phyloP scores from a whole-genome alignment of 768 basidiomycete genomes.

The Russula olivacea region DNA sequence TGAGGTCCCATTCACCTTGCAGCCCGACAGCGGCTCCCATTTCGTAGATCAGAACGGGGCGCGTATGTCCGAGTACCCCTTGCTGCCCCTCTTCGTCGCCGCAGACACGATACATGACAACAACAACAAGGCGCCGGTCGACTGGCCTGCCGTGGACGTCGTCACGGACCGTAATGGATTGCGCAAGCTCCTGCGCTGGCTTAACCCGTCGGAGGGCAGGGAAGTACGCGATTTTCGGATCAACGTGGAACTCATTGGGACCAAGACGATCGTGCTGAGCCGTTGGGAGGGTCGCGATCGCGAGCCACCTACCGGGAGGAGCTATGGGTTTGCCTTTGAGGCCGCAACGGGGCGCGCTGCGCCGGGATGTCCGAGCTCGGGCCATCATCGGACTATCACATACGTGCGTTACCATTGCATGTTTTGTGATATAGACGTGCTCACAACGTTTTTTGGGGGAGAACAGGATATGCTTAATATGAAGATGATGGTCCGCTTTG shows the following conservation, averaged over 20 bases:
- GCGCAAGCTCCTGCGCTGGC: constrained; percentile 58
- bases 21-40: constrained; percentile 44
- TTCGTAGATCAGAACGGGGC: constrained; percentile 57
- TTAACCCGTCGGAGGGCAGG: constrained; percentile 28
- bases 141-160: constrained; percentile 38
- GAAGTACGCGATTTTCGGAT: constrained; percentile 55
- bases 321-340: constrained; percentile 60
- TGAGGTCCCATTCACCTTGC: constrained; percentile 47
- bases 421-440: neutral
- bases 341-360: constrained; percentile 45
- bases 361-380: constrained; percentile 45
- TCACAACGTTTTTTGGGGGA: neutral
- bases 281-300: constrained; percentile 46
- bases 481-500: constrained; percentile 53
- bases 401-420: constrained; percentile 44
- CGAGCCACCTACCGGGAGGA: constrained; percentile 30
- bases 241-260: constrained; percentile 57
- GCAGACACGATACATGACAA: constrained; percentile 39
- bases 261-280: constrained; percentile 53
- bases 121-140: constrained; percentile 29
- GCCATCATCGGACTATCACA: constrained; percentile 56
- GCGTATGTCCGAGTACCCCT: constrained; percentile 34
- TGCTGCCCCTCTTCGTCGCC: constrained; percentile 56
- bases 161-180: constrained; percentile 64
- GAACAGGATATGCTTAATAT: constrained; percentile 51